Percentiles rank a stretch among this genome's conserved stretches.
Evolutionary conservation across 2,329 filamentous ascomycete species (phyloP).

Genomic region (Fusarium sambucinum): DNA sequence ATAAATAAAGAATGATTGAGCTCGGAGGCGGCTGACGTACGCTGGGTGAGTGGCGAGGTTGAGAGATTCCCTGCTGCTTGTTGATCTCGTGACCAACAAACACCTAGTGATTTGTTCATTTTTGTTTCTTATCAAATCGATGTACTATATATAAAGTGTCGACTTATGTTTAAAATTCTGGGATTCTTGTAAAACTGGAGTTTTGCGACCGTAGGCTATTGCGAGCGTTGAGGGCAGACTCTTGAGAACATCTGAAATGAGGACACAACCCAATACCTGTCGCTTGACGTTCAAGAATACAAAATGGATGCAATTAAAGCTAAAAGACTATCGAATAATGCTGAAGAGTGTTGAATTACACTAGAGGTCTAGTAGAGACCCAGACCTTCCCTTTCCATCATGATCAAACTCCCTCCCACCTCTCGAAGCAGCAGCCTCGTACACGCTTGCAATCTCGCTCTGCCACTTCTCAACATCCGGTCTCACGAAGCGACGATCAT

Average conservation of each 20-base stretch:
- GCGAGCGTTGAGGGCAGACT: accelerated
- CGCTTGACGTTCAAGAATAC: accelerated
- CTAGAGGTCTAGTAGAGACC: constrained; percentile 21
- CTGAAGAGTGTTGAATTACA: no score
- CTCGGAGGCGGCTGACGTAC: background rate
- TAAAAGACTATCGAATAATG: accelerated
- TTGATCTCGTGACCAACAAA: background rate
- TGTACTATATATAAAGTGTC: background rate
- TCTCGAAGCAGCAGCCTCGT: constrained; percentile 62
- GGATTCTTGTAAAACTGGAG: accelerated
- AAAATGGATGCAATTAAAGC: background rate
- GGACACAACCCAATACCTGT: background rate
- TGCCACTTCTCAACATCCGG: constrained; percentile 70
- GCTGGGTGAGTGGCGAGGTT: background rate
- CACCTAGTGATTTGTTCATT: background rate
- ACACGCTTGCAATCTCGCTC: constrained; percentile 69
- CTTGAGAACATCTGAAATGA: background rate
- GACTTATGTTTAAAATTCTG: background rate
- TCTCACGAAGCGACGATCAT: constrained; percentile 72
- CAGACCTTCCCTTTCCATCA: background rate
- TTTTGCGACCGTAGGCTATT: background rate
- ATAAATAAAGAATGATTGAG: background rate
- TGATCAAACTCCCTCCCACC: constrained; percentile 20
- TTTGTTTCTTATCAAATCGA: accelerated
- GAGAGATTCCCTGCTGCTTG: background rate